Evolutionary conservation across 2,329 filamentous ascomycete genomes (phyloP).

Genomic region (Colletotrichum sp.): DNA sequence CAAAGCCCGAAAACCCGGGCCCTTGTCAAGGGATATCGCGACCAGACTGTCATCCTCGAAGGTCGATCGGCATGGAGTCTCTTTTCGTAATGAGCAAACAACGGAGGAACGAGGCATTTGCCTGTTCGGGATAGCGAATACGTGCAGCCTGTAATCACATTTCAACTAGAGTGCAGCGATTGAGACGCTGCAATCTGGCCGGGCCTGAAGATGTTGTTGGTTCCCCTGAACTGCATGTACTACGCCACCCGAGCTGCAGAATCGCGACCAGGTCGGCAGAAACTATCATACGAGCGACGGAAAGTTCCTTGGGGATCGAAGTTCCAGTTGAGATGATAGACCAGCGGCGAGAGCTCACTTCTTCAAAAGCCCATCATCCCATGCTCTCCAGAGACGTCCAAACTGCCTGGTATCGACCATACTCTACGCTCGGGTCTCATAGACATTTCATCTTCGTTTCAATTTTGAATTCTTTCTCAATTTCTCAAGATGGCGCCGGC

Average conservation of each 20-base stretch:
- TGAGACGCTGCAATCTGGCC: background rate
- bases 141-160: background rate
- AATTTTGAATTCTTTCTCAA: background rate
- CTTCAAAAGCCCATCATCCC: background rate
- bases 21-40: background rate
- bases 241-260: background rate
- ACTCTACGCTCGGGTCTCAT: background rate
- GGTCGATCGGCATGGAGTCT: background rate
- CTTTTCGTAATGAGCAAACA: background rate
- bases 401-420: background rate
- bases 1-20: background rate
- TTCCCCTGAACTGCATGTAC: background rate
- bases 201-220: background rate
- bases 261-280: background rate
- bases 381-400: background rate
- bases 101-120: background rate
- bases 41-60: background rate
- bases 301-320: background rate
- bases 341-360: background rate
- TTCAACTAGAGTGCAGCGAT: background rate
- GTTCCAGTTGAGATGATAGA: background rate
- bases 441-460: background rate
- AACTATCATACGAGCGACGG: background rate
- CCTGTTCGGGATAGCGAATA: background rate
- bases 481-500: background rate